Evolutionary conservation across 495 filamentous ascomycete genomes (phyloP), one percentile per base, ranked within the genome.

Genomic region (Sporormia fimetaria): DNA sequence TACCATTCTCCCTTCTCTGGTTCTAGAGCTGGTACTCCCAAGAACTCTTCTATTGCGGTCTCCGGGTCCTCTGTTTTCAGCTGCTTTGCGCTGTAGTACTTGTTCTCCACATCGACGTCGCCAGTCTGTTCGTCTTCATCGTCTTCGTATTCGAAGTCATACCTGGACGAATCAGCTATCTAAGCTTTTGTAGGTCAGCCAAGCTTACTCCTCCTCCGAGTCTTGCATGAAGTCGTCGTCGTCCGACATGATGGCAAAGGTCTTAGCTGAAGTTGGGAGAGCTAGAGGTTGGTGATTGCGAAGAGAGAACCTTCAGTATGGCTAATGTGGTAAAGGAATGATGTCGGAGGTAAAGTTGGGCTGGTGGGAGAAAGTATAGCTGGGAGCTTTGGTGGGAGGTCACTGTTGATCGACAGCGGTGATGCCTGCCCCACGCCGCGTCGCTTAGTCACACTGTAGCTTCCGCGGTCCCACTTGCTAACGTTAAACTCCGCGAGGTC

Each of bases 71-170:
- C 76, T 6, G 68, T 71, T 66, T 98, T 98, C 63, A 92, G 80
- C 63, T 94, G 87, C 66, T 98, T 98, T 18, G 90, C 90, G 66
- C 94, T 96, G 71, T 96, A 98, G 67, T 98, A 98, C 66, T 94
- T 94, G 67, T 98, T 98, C 61, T 96, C 92, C 57, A 96, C 87
- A 42, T 88, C 87, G 51, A 95, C 80, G 60, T 94, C 83, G 15
- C 80, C 83, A 25, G 69, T 74, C 31, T 94, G 80, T 30, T 94
- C 84, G 12, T 87, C 90, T 46, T 92, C 87, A 44, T 83, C 79
- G 51, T 87, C 84, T 57, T 77, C 83, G 62, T 95, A 95, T 47
- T 98, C 90, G 57, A 95, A 96, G 63, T 95, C 90, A 60, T 94
- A 95, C 33, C 82, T 86, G 49, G 2, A 52, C 11, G n/a, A 18